A percentile compares a stretch with the other conserved stretches of the same genome.
Conservation (phyloP, 768 basidiomycete species). For the Trametes cubensis region DNA sequence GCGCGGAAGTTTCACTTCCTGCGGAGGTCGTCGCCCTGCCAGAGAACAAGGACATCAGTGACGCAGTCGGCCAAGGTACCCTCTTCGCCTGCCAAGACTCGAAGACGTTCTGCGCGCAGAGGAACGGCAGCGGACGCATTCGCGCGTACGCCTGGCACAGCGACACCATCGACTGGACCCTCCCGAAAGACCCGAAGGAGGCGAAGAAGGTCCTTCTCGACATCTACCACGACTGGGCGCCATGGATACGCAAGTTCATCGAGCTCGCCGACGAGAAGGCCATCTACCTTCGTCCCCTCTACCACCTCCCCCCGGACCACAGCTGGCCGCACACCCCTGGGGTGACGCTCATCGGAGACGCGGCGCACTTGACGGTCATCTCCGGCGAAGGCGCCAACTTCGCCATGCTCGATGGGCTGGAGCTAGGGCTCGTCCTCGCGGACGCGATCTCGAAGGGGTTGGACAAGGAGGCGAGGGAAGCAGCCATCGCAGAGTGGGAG, state of each 20-base stretch:
- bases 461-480: slow-evolving; percentile 4
- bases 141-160: slow-evolving; percentile 20
- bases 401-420: slow-evolving; percentile 35
- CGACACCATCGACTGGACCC: slow-evolving; percentile 13
- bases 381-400: slow-evolving; percentile 44
- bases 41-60: background rate
- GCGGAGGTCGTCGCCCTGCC: slow-evolving; percentile 16
- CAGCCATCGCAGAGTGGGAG: slow-evolving; percentile 8
- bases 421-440: slow-evolving; percentile 20
- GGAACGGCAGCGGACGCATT: slow-evolving; percentile 33
- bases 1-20: slow-evolving; percentile 28
- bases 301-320: slow-evolving; percentile 17
- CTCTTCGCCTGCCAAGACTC: slow-evolving; percentile 33
- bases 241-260: slow-evolving; percentile 18
- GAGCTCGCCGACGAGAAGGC: slow-evolving; percentile 2
- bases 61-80: slow-evolving; percentile 35
- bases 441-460: slow-evolving; percentile 10
- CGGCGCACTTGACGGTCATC: slow-evolving; percentile 43
- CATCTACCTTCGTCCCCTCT: slow-evolving; percentile 16
- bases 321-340: slow-evolving; percentile 13
- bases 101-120: slow-evolving; percentile 36
- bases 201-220: slow-evolving; percentile 16
- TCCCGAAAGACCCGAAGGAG: slow-evolving; percentile 9
- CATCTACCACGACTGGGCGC: slow-evolving; percentile 15
- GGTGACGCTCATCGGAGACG: slow-evolving; percentile 31